phyloP scores from a whole-genome alignment of 2,329 filamentous ascomycete genomes.

The Pestalotiopsis sp. region DNA sequence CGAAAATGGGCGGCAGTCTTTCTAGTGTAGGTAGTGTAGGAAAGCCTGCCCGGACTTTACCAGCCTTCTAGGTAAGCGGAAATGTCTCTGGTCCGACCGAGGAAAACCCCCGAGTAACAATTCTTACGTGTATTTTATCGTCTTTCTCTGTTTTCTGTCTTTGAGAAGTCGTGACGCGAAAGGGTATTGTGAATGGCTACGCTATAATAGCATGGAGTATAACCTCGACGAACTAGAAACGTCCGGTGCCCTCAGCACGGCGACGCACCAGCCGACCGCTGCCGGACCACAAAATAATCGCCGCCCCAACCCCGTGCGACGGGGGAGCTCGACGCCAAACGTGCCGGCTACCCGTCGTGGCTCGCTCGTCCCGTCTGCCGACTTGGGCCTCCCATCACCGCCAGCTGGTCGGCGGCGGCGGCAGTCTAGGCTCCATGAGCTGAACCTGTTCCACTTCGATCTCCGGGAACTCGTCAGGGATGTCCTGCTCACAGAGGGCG shows the following conservation, averaged over 20 bases:
- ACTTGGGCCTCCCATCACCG: background rate
- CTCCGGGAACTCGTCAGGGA: slow-evolving; percentile 28
- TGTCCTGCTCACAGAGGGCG: slow-evolving; percentile 24
- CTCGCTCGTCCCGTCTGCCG: slow-evolving; percentile 23
- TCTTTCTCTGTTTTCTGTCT: background rate
- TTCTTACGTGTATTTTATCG: background rate
- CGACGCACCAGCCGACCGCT: slow-evolving; percentile 20
- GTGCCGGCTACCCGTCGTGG: slow-evolving; percentile 28
- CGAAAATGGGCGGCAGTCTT: background rate
- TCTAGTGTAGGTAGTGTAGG: background rate
- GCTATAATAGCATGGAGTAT: slow-evolving; percentile 22
- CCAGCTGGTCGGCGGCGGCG: background rate
- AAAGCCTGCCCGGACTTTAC: background rate
- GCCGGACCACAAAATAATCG: slow-evolving; percentile 17
- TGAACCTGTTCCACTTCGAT: slow-evolving; percentile 32
- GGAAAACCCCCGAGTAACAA: background rate
- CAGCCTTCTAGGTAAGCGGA: background rate
- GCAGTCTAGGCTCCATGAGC: slow-evolving; percentile 13
- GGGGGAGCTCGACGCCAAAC: slow-evolving; percentile 12
- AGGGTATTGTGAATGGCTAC: background rate
- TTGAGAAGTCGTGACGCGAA: background rate
- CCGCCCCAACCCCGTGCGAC: slow-evolving; percentile 10
- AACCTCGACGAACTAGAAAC: slow-evolving; percentile 31
- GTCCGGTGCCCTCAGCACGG: slow-evolving; percentile 24
- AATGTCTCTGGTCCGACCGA: background rate